Evolutionary conservation across 352 stramenopile genomes (phyloP), one percentile per base, ranked within the genome.

Genomic region (Halophytophthora batemanensis): DNA sequence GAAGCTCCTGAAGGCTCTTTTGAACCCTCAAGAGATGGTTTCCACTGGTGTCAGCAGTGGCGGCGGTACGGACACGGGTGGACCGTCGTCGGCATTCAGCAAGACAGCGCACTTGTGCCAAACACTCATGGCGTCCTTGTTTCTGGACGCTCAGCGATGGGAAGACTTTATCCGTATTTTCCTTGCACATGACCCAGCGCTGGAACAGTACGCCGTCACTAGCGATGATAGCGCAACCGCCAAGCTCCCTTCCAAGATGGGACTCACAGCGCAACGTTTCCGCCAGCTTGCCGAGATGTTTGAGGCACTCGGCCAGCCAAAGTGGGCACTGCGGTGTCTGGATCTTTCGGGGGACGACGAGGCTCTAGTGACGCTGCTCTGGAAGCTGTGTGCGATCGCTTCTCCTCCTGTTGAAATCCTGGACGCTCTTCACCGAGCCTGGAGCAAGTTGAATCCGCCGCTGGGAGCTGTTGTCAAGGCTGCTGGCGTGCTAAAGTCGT

Each of bases 291-390:
- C 58, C 0, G 17, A 17, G 12, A 65, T 83, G 14, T 69, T 93
- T 15, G 64, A 74, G 19, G 66, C 48, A 11, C 42, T 90, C 38
- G 79, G 81, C 1, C 76, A 92, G 35, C 56, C 59, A 0, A 61
- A 82, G 19, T 64, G 83, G 45, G 75, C 78, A 2, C 41, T 82
- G 17, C 74, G 76, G 31, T 92, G 77, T 35, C 61, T 89, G 21
- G 83, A 92, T 50, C 22, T 90, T 1, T 82, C 78, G 22, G 81
- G 83, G 23, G 77, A 91, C 35, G 81, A 93, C 31, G 28, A 82
- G 3, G 72, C 70, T 13, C 68, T 93, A 2, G 23, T 90, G 11
- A 68, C 71, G 2, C 65, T 90, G 56, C 48, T 76, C 0, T 61
- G 50, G 2, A 68, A 69, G 15, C 61, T 71, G 11, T 61, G 41